These are phyloP conservation scores for Zoysia matrella DNA, from an alignment of 202 grass and related monocot species.

Conservation along the genomic window DNA sequence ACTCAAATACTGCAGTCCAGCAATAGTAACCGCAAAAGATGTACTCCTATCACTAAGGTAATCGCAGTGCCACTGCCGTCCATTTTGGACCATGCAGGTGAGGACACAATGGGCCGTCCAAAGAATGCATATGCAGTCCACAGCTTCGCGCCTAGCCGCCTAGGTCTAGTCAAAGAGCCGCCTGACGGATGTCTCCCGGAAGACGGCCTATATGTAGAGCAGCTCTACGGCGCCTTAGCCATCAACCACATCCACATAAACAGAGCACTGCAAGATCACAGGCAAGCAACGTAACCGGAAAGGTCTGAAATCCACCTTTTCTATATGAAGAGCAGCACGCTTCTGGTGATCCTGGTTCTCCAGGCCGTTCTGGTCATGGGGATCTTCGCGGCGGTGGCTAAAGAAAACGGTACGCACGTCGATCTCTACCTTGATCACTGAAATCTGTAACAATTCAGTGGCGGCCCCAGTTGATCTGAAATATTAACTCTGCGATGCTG, in stretches of 20 bases:
- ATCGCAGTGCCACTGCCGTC: neutral
- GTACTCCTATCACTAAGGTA: neutral
- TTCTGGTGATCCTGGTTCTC: conserved; percentile 42
- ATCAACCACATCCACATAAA: neutral
- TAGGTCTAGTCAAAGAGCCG: conserved; percentile 1
- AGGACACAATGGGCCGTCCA: neutral
- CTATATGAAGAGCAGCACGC: conserved; percentile 40
- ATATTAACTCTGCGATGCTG: too few species aligned
- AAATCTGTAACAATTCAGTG: neutral
- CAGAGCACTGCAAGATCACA: neutral
- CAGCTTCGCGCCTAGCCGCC: neutral
- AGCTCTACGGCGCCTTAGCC: neutral
- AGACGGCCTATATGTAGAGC: conserved; percentile 32
- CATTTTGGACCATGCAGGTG: neutral
- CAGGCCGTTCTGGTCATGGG: conserved; percentile 39
- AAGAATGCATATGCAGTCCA: neutral
- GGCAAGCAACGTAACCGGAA: neutral
- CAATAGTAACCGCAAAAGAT: neutral
- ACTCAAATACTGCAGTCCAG: neutral
- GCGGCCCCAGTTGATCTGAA: conserved; percentile 17
- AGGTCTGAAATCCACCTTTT: neutral
- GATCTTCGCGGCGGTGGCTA: conserved; percentile 31
- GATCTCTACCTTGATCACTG: too few species aligned
- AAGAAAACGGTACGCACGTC: conserved; percentile 30
- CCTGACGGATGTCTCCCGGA: neutral